Base-by-base conservation (phyloP, 2,329 filamentous ascomycete species). In the Trichoderma sp. region DNA sequence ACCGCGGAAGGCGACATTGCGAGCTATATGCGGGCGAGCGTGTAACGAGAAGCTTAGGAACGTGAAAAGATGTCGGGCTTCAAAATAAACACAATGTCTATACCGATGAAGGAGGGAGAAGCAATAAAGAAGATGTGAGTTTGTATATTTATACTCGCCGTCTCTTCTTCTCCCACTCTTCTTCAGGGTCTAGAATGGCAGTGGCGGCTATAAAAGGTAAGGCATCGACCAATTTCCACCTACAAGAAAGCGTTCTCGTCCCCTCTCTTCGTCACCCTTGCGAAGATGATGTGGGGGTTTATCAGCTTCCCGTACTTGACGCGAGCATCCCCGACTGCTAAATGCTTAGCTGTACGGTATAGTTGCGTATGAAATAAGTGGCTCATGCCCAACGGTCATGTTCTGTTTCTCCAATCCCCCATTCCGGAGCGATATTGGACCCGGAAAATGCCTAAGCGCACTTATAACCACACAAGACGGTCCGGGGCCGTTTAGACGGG, bases 1-100 rank as follows among this genome's bases (percentile, higher is more conserved):
- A 78, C 76, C 71, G 77, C 79, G 61, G 79, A 80, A 72, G 81
- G 81, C 70, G 78, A 79, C 81, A 82, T 82, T 69, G 66, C 77
- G 72, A 47, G 17, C 26, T 47, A 13, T 63, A 32, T 64, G 59
- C 28, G 47, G 30, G 20, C 20, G 30, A n/a, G n/a, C 20, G n/a
- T 20, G 12, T 36, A 15, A 61, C 34, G n/a, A 58, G 55, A 20
- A 26, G 30, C 13, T 39, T 39, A n/a, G 34, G 30, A 12, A 13
- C n/a, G 59, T 28, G 66, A 6, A 47, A 28, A 8, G 39, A 53
- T 34, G 6, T 12, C 36, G 36, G n/a, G 23, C 20, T 32, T 23
- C 12, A 32, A 11, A 15, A 23, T 32, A 68, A 34, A n/a, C 65
- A n/a, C 65, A 50, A 50, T n/a, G 6, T 15, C 28, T 26, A 8